Evolutionary conservation across 1,139 yeast species (phyloP).

Genomic region (Hansenula sp.): DNA sequence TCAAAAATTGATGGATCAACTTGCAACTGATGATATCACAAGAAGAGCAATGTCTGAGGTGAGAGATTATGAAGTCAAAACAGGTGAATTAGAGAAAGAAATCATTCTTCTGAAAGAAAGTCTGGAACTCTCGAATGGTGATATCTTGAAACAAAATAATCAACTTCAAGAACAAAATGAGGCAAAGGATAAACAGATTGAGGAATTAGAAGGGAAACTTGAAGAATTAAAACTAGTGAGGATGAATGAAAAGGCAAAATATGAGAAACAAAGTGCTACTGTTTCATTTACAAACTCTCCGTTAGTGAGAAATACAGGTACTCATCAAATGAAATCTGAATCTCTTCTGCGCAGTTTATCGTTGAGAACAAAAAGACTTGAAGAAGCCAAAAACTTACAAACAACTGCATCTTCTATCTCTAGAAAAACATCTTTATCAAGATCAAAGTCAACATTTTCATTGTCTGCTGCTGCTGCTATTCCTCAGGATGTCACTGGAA

Average conservation of each 20-base stretch:
- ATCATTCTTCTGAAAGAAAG: conserved; percentile 65
- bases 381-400: background rate
- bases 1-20: conserved; percentile 62
- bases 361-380: background rate
- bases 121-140: conserved; percentile 50
- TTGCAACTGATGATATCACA: conserved; percentile 85
- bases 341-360: conserved; percentile 4
- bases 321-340: conserved; percentile 3
- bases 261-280: conserved; percentile 55
- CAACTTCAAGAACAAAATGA: conserved; percentile 55
- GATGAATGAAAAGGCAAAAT: conserved; percentile 61
- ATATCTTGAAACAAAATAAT: conserved; percentile 59
- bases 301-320: background rate
- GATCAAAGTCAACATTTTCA: conserved; percentile 3
- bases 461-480: conserved; percentile 3
- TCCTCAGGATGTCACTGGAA: no score
- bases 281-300: conserved; percentile 10
- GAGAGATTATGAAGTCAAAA: conserved; percentile 48
- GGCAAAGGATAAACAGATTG: conserved; percentile 53
- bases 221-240: conserved; percentile 43
- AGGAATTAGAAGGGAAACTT: conserved; percentile 35
- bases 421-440: background rate
- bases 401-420: background rate
- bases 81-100: conserved; percentile 65
- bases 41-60: conserved; percentile 69